A percentile compares a stretch with the other conserved stretches of the same genome.
phyloP scores from a whole-genome alignment of 345 rosid genomes.

The Aurinia saxatilis region DNA sequence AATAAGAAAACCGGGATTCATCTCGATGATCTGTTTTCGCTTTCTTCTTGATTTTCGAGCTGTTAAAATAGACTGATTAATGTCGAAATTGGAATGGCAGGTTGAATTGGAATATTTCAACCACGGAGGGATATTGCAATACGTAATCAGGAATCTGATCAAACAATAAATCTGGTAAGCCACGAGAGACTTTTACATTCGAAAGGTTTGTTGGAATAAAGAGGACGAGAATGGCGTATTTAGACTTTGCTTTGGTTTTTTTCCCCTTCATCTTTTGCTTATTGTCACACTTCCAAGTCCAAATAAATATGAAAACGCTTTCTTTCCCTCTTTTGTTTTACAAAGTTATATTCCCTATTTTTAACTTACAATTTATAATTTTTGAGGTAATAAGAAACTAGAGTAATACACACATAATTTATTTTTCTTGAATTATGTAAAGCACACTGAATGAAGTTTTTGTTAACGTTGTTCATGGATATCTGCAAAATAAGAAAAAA shows the following conservation, averaged over 20 bases:
- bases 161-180: background rate
- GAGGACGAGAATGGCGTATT: background rate
- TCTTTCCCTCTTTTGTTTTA: background rate
- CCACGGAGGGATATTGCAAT: conserved; percentile 72
- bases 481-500: background rate
- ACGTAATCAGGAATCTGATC: conserved; percentile 43
- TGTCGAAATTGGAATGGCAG: conserved; percentile 24
- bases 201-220: conserved; percentile 6
- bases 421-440: too few species aligned
- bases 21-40: background rate
- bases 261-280: background rate
- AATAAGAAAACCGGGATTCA: background rate
- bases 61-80: background rate
- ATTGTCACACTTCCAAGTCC: background rate
- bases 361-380: background rate
- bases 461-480: background rate
- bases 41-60: background rate
- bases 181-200: background rate
- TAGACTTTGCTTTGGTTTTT: background rate
- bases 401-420: background rate
- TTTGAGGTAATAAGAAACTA: too few species aligned
- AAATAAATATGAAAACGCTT: background rate
- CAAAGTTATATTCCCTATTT: background rate
- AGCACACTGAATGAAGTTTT: too few species aligned
- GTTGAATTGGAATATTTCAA: conserved; percentile 67